Evolutionary conservation across 2,329 filamentous ascomycete species (phyloP).

Genomic region (Arthrobotrys iridis): DNA sequence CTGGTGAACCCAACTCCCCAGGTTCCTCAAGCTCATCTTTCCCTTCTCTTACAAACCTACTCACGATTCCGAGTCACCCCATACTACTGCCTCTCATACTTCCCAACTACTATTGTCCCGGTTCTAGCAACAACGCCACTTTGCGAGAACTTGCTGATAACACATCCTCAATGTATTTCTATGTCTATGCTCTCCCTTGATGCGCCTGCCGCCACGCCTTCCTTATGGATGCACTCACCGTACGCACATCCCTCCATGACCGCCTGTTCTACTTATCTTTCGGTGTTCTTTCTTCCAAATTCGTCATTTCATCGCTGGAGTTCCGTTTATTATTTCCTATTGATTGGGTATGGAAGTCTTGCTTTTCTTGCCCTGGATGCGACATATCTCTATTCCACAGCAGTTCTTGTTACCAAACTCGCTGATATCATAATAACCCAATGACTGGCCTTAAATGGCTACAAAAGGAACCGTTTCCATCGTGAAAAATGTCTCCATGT

Average conservation of each 20-base stretch:
- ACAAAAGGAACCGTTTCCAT: neutral
- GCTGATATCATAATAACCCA: constrained; percentile 18
- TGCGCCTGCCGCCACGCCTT: neutral
- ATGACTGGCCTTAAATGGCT: constrained; percentile 5
- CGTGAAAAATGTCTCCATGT: constrained; percentile 56
- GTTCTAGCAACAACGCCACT: neutral
- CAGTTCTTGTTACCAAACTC: constrained; percentile 12
- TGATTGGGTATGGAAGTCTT: constrained; percentile 33
- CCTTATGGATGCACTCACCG: neutral
- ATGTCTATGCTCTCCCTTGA: neutral
- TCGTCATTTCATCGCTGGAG: constrained; percentile 27
- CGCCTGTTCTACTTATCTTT: neutral
- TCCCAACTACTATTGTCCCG: neutral
- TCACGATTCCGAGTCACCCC: constrained; percentile 12
- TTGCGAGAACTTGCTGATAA: neutral
- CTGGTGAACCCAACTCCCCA: neutral
- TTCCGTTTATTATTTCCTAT: constrained; percentile 28
- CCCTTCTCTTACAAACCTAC: neutral
- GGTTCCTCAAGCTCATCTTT: no score
- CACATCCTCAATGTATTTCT: neutral
- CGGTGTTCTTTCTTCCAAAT: constrained; percentile 12
- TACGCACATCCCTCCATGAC: neutral
- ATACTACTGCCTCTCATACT: neutral
- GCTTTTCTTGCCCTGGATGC: constrained; percentile 17
- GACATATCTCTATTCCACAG: neutral